A percentile compares a stretch with the other conserved stretches of the same genome.
These are phyloP conservation scores for Gossypium anomalum DNA, from an alignment of 345 rosid genomes.

Conservation along the genomic window DNA sequence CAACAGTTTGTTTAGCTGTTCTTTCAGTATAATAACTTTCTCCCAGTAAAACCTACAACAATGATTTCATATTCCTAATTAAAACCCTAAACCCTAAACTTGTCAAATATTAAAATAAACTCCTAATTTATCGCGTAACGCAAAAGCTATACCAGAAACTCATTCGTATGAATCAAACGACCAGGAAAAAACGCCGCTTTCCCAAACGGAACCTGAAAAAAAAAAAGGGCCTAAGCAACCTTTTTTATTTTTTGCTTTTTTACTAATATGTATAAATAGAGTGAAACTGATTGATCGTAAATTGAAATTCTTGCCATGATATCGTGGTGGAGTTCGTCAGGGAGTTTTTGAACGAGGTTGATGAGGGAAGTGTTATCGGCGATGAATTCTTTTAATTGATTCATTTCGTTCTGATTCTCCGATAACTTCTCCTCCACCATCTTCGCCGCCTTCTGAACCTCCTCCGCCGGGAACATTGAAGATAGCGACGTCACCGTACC, in stretches of 20 bases:
- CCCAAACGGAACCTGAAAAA: slow-evolving; percentile 71
- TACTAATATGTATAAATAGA: no score
- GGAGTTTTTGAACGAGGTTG: slow-evolving; percentile 64
- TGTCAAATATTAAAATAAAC: not conserved
- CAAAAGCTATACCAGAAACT: slow-evolving; percentile 50
- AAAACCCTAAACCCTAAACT: not conserved
- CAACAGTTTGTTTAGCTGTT: slow-evolving; percentile 72
- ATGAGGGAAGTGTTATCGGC: slow-evolving; percentile 64
- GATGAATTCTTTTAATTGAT: slow-evolving; percentile 46
- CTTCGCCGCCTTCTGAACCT: slow-evolving; percentile 60
- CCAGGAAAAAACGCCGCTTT: slow-evolving; percentile 90
- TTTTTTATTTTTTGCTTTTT: not conserved
- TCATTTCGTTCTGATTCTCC: slow-evolving; percentile 59
- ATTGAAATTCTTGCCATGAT: slow-evolving; percentile 50
- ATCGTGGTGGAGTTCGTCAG: slow-evolving; percentile 78
- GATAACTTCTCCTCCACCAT: slow-evolving; percentile 56
- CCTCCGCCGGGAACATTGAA: slow-evolving; percentile 61
- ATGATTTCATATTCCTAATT: not conserved
- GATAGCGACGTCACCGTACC: slow-evolving; percentile 70
- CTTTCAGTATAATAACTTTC: slow-evolving; percentile 73
- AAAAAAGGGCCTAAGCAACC: not conserved
- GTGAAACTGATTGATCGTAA: not conserved
- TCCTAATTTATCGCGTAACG: not conserved
- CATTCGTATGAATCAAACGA: slow-evolving; percentile 83
- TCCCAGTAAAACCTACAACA: slow-evolving; percentile 64